Evolutionary conservation across 257 asterid genomes (phyloP).

Genomic region (Eustoma russellianum): DNA sequence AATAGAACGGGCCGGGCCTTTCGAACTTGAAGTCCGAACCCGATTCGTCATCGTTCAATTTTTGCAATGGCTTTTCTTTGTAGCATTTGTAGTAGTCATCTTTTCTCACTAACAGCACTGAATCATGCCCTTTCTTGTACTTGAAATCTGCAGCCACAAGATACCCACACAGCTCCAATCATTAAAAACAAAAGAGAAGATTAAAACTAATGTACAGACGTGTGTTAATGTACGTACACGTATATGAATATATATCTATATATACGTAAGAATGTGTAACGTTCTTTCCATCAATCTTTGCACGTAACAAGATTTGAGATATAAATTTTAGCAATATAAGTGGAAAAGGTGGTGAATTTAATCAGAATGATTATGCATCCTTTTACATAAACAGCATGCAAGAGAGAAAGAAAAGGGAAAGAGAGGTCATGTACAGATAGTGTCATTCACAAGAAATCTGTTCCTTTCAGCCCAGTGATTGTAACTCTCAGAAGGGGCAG

Average conservation of each 20-base stretch:
- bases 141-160: slow-evolving; percentile 31
- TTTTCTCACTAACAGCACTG: slow-evolving; percentile 47
- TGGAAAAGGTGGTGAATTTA: no score
- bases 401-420: neutral
- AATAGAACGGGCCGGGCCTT: slow-evolving; percentile 48
- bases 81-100: slow-evolving; percentile 36
- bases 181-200: no score
- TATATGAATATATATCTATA: no score
- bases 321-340: no score
- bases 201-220: no score
- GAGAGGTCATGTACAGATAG: slow-evolving; percentile 18
- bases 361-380: no score
- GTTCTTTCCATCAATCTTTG: neutral
- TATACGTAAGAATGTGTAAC: no score
- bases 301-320: no score
- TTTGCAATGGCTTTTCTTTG: slow-evolving; percentile 26
- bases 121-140: slow-evolving; percentile 37
- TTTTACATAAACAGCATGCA: neutral
- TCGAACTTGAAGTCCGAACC: slow-evolving; percentile 32
- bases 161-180: neutral
- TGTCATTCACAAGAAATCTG: slow-evolving; percentile 30
- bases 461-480: slow-evolving; percentile 26
- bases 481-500: slow-evolving; percentile 21
- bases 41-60: slow-evolving; percentile 38
- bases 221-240: no score